Base-by-base conservation (phyloP, 148 eudicot species). In the Bassia scoparia region DNA sequence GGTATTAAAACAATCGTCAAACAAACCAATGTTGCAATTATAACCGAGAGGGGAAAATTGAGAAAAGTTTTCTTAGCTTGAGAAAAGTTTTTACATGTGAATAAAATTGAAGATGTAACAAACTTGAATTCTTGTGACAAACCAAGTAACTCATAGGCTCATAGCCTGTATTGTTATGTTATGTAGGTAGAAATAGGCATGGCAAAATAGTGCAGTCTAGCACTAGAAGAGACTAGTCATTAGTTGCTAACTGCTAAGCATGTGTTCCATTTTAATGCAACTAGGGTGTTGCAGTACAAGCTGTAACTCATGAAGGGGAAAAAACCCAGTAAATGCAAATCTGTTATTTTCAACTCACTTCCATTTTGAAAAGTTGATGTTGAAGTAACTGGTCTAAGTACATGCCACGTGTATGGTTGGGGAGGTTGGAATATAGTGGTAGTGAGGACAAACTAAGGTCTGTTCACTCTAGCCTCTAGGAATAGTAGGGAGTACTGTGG, bases 401-500 rank as follows among this genome's bases (percentile, higher is more conserved):
- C 71, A 34, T 24, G 78, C 56, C 82, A 79, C 72, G 50, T 75
- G 82, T 70, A 29, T 79, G 82, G 75, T 56, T 67, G 64, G 75
- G 78, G 78, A 67, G 37, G 60, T 43, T 49, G 74, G 69, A 66
- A 41, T 35, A 35, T 34, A 23, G 16, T 66, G 33, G 18, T 12
- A 0, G 30, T 64, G 48, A 55, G 21, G 56, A 67, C 44, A 66
- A 67, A 31, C 9, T n/a, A 37, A 15, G 53, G 50, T 61, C 31
- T n/a, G n/a, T n/a, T n/a, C n/a, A n/a, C n/a, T 38, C 33, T 37
- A 9, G 52, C 7, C 13, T 53, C 15, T 58, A 72, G 59, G 76
- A 21, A 7, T 12, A 8, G 38, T 21, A 52, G 52, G 44, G 34
- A 66, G 66, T 74, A 74, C 70, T 66, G 43, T 26, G 34, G 52